Percentiles rank a stretch among this genome's conserved stretches.
Conservation (phyloP, 345 rosid species). For the Rhizophora apiculata region DNA sequence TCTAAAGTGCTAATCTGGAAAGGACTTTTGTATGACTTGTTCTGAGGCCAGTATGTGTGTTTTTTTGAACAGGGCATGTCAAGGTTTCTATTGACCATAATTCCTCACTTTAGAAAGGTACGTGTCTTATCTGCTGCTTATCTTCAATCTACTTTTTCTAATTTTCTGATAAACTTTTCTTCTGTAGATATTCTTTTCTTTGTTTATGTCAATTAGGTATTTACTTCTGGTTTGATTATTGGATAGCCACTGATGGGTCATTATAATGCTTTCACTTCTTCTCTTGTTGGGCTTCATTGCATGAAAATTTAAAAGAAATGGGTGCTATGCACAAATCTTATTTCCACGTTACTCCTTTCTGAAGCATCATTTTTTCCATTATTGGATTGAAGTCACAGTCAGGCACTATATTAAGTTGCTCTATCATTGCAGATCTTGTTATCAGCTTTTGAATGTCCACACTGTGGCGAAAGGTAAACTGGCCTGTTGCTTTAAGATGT, state of each 20-base stretch:
- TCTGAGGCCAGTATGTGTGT: neutral
- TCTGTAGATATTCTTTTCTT: neutral
- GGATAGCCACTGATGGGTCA: too few relatives aligned
- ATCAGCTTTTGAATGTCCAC: conserved; percentile 88
- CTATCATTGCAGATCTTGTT: conserved; percentile 57
- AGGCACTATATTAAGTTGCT: too few relatives aligned
- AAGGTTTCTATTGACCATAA: conserved; percentile 68
- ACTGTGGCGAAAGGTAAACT: conserved; percentile 80
- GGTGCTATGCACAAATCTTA: neutral
- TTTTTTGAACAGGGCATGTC: conserved; percentile 52
- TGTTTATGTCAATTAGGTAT: neutral
- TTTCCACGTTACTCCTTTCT: too few relatives aligned
- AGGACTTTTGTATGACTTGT: neutral
- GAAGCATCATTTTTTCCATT: too few relatives aligned
- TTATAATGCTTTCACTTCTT: neutral
- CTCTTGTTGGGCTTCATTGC: neutral
- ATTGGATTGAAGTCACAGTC: too few relatives aligned
- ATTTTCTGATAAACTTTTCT: neutral
- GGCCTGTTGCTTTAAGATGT: conserved; percentile 1
- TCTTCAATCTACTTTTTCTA: too few relatives aligned
- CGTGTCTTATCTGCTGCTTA: neutral
- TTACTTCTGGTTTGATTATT: neutral
- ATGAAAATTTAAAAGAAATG: neutral
- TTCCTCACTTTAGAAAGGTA: conserved; percentile 92
- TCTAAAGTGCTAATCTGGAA: neutral